Percentiles rank a stretch among this genome's conserved stretches.
Evolutionary conservation across 1,139 yeast species (phyloP).

Genomic region (Zygosaccharomyces sapae): DNA sequence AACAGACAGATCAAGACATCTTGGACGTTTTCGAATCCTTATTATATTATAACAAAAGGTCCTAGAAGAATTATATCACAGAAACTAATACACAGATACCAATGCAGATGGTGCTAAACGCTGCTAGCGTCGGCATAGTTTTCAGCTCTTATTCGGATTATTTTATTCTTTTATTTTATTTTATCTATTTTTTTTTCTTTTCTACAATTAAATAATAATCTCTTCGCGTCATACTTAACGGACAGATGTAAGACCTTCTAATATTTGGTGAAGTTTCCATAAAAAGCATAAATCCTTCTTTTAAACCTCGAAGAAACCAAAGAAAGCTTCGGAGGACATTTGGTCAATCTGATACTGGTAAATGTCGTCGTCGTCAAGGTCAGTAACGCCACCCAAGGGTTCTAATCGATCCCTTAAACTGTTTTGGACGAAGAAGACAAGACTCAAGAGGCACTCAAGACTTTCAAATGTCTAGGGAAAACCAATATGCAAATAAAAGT

Average conservation of each 20-base stretch:
- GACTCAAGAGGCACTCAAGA: conserved; percentile 63
- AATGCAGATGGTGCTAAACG: not conserved
- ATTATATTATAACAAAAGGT: conserved; percentile 12
- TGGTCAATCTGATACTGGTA: not conserved
- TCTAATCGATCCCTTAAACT: conserved; percentile 22
- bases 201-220: conserved; percentile 1
- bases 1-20: conserved; percentile 16
- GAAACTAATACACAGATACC: not conserved
- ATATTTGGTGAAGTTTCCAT: not conserved
- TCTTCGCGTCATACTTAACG: conserved; percentile 4
- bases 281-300: not conserved
- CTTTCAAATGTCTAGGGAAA: conserved; percentile 55
- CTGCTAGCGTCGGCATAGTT: not conserved
- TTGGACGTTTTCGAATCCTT: conserved; percentile 19
- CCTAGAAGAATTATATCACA: not conserved
- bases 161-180: not conserved
- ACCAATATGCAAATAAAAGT: conserved; percentile 56
- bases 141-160: not conserved
- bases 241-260: not conserved
- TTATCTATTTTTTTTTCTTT: not conserved
- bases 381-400: conserved; percentile 15
- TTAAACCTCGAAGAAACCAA: not conserved
- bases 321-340: not conserved
- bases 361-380: conserved; percentile 14
- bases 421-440: conserved; percentile 52